Evolutionary conservation across 306 rosid genomes (phyloP), one percentile per base, ranked within the genome.

Genomic region (Trichosanthes cucumerina): DNA sequence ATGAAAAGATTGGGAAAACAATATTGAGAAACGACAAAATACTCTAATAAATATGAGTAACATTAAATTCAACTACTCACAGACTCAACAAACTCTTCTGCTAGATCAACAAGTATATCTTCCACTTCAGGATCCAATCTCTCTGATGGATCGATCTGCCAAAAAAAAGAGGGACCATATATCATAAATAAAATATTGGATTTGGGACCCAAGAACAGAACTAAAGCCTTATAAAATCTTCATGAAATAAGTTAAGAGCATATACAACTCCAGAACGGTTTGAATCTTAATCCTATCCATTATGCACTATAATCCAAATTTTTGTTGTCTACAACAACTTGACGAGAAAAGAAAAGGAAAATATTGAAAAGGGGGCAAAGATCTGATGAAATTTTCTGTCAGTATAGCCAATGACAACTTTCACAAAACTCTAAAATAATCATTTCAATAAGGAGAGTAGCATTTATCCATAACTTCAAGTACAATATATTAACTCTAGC

Each of bases 51-150:
- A 56, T 39, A 75, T 15, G 63, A 49, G 60, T 19, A 28, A 10
- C 10, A 38, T 38, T 34, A 64, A 85, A 80, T 39, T 80, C 64
- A 62, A 79, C 53, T 54, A 90, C 99, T 92, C 79, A 91, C 99
- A 24, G 97, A 89, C 76, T 95, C 99, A n/a, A 95, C 90, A 88
- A 95, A 95, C 49, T 91, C 90, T 69, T 95, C 97, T 33, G 97
- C 97, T 69, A 95, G 86, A 78, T 92, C 97, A 78, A 91, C 88
- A 84, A 95, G 96, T 82, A 92, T 70, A 73, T 91, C 99, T 65
- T 91, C 97, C 81, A 95, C 97, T 80, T 92, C 97, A 65, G 96
- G 92, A 80, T 92, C 97, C 86, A 95, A 81, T 83, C 78, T 91
- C 87, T 92, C 97, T 28, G 81, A 80, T 36, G 99, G 93, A 90